Percentiles rank a stretch among this genome's conserved stretches.
These are phyloP conservation scores for Rhizophagus clarus DNA, from an alignment of 192 early-diverging fungal genomes.

Conservation along the genomic window DNA sequence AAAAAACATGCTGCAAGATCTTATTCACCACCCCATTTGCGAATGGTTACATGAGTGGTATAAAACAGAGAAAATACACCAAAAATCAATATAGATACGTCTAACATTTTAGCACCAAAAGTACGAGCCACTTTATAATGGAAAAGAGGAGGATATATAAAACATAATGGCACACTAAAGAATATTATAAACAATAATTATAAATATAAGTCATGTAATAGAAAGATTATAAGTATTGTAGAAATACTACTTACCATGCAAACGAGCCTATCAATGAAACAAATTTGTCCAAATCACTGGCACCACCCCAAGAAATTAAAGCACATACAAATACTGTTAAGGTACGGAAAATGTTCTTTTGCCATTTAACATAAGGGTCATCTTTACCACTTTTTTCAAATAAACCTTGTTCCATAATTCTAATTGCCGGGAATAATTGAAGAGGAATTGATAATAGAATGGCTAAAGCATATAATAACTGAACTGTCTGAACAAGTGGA, in stretches of 20 bases:
- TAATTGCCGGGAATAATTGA: constrained; percentile 90
- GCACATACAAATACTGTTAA: constrained; percentile 69
- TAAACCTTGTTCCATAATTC: constrained; percentile 88
- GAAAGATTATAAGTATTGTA: not conserved
- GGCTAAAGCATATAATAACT: constrained; percentile 87
- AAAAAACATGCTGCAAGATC: no score
- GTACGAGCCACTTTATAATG: constrained; percentile 57
- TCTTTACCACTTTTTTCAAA: constrained; percentile 84
- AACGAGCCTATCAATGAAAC: constrained; percentile 74
- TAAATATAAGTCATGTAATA: not conserved
- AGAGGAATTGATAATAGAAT: constrained; percentile 94
- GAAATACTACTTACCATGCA: constrained; percentile 46
- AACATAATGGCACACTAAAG: constrained; percentile 66
- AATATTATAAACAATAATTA: constrained; percentile 22
- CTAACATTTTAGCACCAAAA: constrained; percentile 35
- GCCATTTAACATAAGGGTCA: constrained; percentile 78
- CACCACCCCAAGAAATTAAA: constrained; percentile 74
- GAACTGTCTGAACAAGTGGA: constrained; percentile 68
- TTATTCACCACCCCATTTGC: constrained; percentile 49
- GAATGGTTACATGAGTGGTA: constrained; percentile 63
- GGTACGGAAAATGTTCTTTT: constrained; percentile 81
- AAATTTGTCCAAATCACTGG: constrained; percentile 78
- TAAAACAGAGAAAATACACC: constrained; percentile 66
- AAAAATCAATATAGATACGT: constrained; percentile 62
- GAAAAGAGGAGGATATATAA: constrained; percentile 78